Base-by-base conservation (phyloP, 495 filamentous ascomycete genomes). In the Penicillium diatomitis region DNA sequence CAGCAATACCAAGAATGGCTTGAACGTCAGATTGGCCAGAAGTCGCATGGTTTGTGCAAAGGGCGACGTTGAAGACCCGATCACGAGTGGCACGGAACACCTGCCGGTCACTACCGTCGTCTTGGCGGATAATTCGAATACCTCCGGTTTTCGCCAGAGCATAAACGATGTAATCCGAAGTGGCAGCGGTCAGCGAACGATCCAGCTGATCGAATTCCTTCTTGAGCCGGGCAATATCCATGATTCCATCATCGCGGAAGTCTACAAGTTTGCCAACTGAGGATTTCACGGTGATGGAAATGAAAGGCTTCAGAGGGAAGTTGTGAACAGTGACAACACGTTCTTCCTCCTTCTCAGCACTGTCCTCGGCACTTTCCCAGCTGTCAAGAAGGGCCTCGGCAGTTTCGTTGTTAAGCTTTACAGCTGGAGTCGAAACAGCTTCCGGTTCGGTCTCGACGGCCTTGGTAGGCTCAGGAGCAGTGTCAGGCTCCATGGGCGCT, bases 171-270 rank as follows among this genome's bases (percentile, higher is more conserved):
- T 88, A 95, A 9, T 84, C 82, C 53, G 85, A 84, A n/a, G 87
- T 88, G 32, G 90, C 91, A 3, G 90, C 83, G 32, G 88, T 89
- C 39, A 99, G 74, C 42, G 88, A 92, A 45, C 94, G 86, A 61
- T 99, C 94, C 42, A 94, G 80, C 65, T 97, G 94, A 65, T 99
- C 94, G 56, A 97, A 97, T 5, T 92, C 87, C 67, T 97, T 96
- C 73, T 95, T 95, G 46, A 96, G 76, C 37, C 88, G 82, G 36
- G 91, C 90, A 65, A 99, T 90, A 53, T 90, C 84, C 65, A 92
- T 83, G 44, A 94, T 78, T 5, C 79, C 71, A 56, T 90, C 85
- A 44, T 85, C 80, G 12, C 79, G 80, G 61, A 85, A 79, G 8
- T 71, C 61, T n/a, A 74, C 63, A 67, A 69, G 55, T 48, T 66